These are phyloP conservation scores for Apophysomyces trapeziformis DNA, from an alignment of 371 early-diverging fungal genomes.

Conservation along the genomic window DNA sequence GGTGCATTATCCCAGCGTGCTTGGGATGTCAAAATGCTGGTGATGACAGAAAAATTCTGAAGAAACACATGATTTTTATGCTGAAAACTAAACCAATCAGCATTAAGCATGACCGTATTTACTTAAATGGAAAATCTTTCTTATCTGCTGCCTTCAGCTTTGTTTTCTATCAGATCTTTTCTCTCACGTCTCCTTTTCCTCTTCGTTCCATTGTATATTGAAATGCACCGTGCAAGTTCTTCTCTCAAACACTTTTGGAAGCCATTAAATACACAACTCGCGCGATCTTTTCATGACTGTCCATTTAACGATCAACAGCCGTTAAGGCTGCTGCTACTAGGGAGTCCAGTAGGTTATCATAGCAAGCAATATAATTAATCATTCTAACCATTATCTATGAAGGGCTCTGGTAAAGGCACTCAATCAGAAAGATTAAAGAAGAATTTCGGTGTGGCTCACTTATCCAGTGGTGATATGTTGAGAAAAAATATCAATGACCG, in stretches of 20 bases:
- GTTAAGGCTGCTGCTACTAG: constrained; percentile 59
- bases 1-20: too few relatives aligned
- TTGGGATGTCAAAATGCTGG: too few relatives aligned
- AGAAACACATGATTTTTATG: too few relatives aligned
- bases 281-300: constrained; percentile 42
- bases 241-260: not conserved
- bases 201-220: not conserved
- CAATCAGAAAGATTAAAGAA: constrained; percentile 76
- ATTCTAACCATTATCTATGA: constrained; percentile 1
- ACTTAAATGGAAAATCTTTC: not conserved
- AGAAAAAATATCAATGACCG: constrained; percentile 75
- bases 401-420: constrained; percentile 91
- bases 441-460: constrained; percentile 65
- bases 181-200: not conserved
- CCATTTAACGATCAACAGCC: constrained; percentile 49
- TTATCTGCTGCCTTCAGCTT: not conserved
- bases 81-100: too few relatives aligned
- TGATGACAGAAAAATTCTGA: too few relatives aligned
- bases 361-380: not conserved
- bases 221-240: not conserved
- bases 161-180: not conserved
- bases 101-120: too few relatives aligned
- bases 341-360: constrained; percentile 58
- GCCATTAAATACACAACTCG: constrained; percentile 1
- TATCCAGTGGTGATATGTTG: constrained; percentile 88